Percentiles rank a stretch among this genome's conserved stretches.
Evolutionary conservation across 768 basidiomycete species (phyloP).

Genomic region (Mrakia frigida): DNA sequence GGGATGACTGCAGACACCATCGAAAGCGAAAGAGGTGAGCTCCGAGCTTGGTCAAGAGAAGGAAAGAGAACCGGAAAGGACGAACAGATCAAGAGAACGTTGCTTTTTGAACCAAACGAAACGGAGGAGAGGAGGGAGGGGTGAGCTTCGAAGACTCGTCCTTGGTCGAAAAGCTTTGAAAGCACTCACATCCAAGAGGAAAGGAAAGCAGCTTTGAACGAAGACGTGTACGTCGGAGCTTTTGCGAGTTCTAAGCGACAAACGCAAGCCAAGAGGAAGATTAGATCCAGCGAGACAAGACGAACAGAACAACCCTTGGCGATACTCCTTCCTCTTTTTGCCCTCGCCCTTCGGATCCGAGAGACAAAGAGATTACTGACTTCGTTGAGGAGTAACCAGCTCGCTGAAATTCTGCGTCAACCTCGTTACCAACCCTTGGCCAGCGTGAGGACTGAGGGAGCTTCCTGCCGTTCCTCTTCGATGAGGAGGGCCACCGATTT

Average conservation of each 20-base stretch:
- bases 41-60: neutral
- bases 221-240: conserved; percentile 14
- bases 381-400: conserved; percentile 1
- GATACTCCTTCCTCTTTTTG: no score
- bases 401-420: neutral
- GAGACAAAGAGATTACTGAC: neutral
- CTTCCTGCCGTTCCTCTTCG: neutral
- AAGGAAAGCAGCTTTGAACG: conserved; percentile 23
- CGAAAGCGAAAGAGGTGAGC: neutral
- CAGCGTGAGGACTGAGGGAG: neutral
- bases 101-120: no score
- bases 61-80: neutral
- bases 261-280: neutral
- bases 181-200: conserved; percentile 21
- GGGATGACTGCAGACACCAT: conserved; percentile 13
- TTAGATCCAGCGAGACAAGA: neutral
- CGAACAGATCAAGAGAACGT: conserved; percentile 22
- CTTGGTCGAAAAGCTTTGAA: neutral
- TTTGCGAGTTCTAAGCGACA: neutral
- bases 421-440: neutral
- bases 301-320: neutral
- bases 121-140: neutral
- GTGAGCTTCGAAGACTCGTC: neutral
- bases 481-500: no score
- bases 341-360: neutral